phyloP scores from a whole-genome alignment of 441 rosid species.

The Erysimum cheiri region DNA sequence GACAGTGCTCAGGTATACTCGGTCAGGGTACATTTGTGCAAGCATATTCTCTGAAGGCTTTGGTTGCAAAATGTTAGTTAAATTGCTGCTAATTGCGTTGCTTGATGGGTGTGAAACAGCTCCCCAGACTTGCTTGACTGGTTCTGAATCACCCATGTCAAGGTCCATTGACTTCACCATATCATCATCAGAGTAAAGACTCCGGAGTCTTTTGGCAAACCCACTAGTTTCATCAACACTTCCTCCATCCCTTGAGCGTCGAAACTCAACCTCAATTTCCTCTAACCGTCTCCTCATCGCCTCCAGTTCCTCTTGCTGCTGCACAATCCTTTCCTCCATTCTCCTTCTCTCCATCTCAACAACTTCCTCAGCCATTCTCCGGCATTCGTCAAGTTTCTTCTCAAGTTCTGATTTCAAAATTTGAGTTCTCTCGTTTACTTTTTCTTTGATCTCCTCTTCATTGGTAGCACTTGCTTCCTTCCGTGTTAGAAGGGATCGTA shows the following conservation, averaged over 20 bases:
- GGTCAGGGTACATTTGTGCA: constrained; percentile 56
- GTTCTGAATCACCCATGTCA: constrained; percentile 86
- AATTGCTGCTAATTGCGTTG: constrained; percentile 42
- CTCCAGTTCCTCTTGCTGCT: constrained; percentile 91
- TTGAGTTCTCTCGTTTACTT: constrained; percentile 70
- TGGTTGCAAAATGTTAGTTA: constrained; percentile 43
- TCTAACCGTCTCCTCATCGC: constrained; percentile 75
- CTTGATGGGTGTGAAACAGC: constrained; percentile 37
- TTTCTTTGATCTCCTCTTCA: constrained; percentile 77
- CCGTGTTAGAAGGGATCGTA: constrained; percentile 60
- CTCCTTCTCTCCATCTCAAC: constrained; percentile 89
- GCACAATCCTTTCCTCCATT: constrained; percentile 90
- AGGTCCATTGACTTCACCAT: constrained; percentile 98
- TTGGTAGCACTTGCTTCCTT: constrained; percentile 56
- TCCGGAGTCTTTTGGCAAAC: constrained; percentile 74
- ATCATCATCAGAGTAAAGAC: constrained; percentile 72
- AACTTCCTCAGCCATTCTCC: constrained; percentile 83
- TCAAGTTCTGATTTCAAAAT: constrained; percentile 66
- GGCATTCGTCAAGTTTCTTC: constrained; percentile 77
- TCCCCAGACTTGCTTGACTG: constrained; percentile 50
- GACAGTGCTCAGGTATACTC: constrained; percentile 78
- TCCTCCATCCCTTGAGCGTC: constrained; percentile 51
- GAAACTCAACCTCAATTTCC: constrained; percentile 73
- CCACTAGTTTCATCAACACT: constrained; percentile 55
- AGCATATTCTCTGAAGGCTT: constrained; percentile 49